phyloP scores from a whole-genome alignment of 1,284 basidiomycete species.

The Termitomyces sp. region DNA sequence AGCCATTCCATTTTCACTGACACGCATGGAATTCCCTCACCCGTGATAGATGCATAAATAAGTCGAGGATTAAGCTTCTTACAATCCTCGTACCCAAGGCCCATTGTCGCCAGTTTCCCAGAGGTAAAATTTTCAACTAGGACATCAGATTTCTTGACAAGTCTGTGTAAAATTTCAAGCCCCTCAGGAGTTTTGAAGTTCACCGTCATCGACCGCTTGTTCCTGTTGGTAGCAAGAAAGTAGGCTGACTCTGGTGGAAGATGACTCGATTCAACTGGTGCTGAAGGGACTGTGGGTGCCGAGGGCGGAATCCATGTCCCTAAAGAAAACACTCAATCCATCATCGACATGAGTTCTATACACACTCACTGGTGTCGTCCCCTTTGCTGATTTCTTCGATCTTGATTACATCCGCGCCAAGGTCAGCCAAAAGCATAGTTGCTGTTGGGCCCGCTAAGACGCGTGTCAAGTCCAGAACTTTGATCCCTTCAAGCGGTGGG shows the following conservation, averaged over 20 bases:
- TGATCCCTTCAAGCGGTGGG: slow-evolving; percentile 76
- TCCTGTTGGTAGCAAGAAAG: slow-evolving; percentile 86
- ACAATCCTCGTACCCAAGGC: slow-evolving; percentile 85
- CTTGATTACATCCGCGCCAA: slow-evolving; percentile 91
- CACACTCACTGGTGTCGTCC: slow-evolving; percentile 82
- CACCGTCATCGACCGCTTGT: slow-evolving; percentile 81
- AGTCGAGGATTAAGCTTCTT: slow-evolving; percentile 75
- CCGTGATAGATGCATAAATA: slow-evolving; percentile 89
- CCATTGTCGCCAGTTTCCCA: slow-evolving; percentile 81
- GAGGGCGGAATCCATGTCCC: slow-evolving; percentile 80
- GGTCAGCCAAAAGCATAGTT: slow-evolving; percentile 86
- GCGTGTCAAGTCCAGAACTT: slow-evolving; percentile 82
- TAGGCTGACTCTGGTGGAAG: slow-evolving; percentile 91
- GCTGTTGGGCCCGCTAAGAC: slow-evolving; percentile 87
- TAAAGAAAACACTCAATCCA: slow-evolving; percentile 21
- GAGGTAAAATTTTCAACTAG: slow-evolving; percentile 86
- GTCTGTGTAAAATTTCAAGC: slow-evolving; percentile 69
- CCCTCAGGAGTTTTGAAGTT: slow-evolving; percentile 84
- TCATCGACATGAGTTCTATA: background rate
- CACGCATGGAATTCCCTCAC: slow-evolving; percentile 30
- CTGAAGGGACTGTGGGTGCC: slow-evolving; percentile 51
- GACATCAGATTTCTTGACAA: slow-evolving; percentile 78
- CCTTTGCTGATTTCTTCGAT: slow-evolving; percentile 78
- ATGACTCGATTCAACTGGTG: slow-evolving; percentile 49
- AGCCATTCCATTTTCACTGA: background rate